Evolutionary conservation across 495 filamentous ascomycete genomes (phyloP), one percentile per base, ranked within the genome.

Genomic region (Bacidia gigantensis): DNA sequence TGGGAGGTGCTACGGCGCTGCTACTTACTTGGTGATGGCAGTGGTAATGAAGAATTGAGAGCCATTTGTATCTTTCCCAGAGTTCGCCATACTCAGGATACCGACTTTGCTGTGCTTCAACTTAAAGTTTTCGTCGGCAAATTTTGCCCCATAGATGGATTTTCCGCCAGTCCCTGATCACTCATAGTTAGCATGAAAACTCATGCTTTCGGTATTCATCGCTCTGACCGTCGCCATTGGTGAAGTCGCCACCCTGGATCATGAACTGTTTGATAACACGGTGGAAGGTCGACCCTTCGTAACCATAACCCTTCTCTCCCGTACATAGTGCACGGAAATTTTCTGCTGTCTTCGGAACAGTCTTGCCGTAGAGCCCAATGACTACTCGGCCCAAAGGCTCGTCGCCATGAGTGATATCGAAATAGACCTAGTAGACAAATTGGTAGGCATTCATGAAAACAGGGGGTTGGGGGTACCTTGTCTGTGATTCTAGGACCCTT

Each of bases 191-290:
- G 53, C 44, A 55, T n/a, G n/a, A n/a, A n/a, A n/a, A n/a, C n/a
- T n/a, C n/a, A n/a, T n/a, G n/a, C n/a, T n/a, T n/a, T n/a, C n/a
- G n/a, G n/a, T n/a, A n/a, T n/a, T n/a, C n/a, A n/a, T n/a, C n/a
- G n/a, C n/a, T n/a, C n/a, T n/a, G n/a, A 77, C 77, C 90, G 64
- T 99, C 89, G 58, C 82, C 82, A 56, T 82, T 87, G 67, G 93
- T 99, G 73, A 99, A 99, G 73, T 99, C 93, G 72, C 93, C 92
- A 66, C 92, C 92, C 73, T 98, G 92, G 67, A 96, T 95, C 92
- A 98, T 98, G 75, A 98, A 98, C 52, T 84, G 62, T 75, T 90
- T 89, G 75, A 98, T 98, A 63, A 98, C 93, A 71, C 92, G 86
- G 80, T 98, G 92, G 83, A 98, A 98, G 66, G 70, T 80, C 21